Conservation (phyloP, 371 early-diverging fungal species). For the Funneliformis caledonium region DNA sequence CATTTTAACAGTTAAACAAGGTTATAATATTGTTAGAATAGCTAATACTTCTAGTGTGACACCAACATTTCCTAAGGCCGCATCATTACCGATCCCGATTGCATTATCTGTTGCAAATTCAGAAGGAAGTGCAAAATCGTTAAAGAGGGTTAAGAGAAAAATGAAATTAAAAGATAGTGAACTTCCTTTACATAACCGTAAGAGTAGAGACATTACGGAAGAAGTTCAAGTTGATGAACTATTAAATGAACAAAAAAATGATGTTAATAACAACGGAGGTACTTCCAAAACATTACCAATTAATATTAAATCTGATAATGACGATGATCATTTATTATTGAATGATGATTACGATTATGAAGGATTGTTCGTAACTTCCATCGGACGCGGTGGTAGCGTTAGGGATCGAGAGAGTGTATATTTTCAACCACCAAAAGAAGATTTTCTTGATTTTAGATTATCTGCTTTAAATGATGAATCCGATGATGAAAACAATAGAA, state of each 20-base stretch:
- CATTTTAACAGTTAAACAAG: background rate
- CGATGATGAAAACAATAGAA: background rate
- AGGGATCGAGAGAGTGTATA: slow-evolving; percentile 7
- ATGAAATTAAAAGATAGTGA: background rate
- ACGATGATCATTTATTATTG: background rate
- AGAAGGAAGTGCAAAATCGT: background rate
- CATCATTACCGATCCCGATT: slow-evolving; percentile 10
- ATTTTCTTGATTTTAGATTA: background rate
- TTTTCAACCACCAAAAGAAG: slow-evolving; percentile 25
- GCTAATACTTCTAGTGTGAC: background rate
- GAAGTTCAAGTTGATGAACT: background rate
- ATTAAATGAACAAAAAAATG: background rate
- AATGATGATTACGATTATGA: slow-evolving; percentile 11
- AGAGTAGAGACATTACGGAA: background rate
- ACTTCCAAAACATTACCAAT: background rate
- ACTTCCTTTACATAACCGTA: slow-evolving; percentile 13
- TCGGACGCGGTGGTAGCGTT: slow-evolving; percentile 17
- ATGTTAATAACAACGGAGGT: background rate
- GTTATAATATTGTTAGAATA: background rate
- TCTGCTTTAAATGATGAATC: background rate
- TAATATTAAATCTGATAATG: background rate
- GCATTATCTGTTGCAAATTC: background rate
- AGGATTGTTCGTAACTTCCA: slow-evolving; percentile 19
- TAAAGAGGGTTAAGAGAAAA: background rate
- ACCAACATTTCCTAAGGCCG: background rate